Base-by-base conservation (phyloP, 345 rosid genomes). In the Citrus trifoliata region DNA sequence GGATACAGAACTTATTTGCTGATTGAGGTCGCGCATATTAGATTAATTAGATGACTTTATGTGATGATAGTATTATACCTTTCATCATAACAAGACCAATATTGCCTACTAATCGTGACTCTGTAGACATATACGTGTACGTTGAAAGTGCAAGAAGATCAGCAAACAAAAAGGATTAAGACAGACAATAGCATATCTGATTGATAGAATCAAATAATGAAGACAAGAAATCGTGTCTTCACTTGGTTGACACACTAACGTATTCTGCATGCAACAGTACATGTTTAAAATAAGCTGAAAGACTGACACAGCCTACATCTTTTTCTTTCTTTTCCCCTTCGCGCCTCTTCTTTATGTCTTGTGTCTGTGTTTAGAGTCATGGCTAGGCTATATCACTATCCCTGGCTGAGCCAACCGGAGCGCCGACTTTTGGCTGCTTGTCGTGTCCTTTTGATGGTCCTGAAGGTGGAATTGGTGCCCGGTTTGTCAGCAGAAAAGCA, bases 361-460 rank as follows among this genome's bases (percentile, higher is more conserved):
- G 6, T 51, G 22, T 51, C 56, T 51, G 7, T 18, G 56, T 51
- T 51, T 4, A 51, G 58, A 53, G 58, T 53, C 46, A 35, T 22
- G 48, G 48, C 48, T 4, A 22, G 18, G 48, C 27, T 35, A 9
- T 37, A 37, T n/a, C 48, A 22, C 46, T 16, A 37, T 35, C 38
- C 27, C 0, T 48, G 35, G 33, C 38, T 0, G 59, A 32, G 55
- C 53, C 33, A 10, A 40, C 22, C 10, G 22, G 33, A 24, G 10
- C 3, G 56, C 56, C 56, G 56, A 51, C 14, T 16, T 53, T 53
- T 53, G 58, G 22, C 58, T 53, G 58, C 2, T 18, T 53, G 58
- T 53, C 22, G 51, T 84, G 73, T 77, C 84, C 84, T 61, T 81
- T 72, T 67, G 87, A 86, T 21, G 89, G 87, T 37, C 79, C 83